Base-by-base conservation (phyloP, 169 alveolate species). In the Eimeria falciformis region DNA sequence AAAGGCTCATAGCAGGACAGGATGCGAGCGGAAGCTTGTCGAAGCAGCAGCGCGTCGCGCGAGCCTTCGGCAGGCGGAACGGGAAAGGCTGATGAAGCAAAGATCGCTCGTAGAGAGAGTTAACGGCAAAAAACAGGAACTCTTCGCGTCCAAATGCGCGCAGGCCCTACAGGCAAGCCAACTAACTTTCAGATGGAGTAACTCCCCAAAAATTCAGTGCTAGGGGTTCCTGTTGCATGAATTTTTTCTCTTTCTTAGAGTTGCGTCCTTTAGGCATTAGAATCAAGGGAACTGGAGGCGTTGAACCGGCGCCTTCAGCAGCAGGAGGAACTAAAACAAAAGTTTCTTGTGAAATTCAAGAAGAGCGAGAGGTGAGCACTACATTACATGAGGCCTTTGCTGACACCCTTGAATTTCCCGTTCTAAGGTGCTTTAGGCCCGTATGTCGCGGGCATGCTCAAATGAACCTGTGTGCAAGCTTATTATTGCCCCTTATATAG, bases 41-140 rank as follows among this genome's bases (percentile, higher is more conserved):
- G 84, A 40, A 4, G 84, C 84, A 4, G 84, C 55, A 21, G 84
- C 84, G n/a, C 84, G 84, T 37, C 55, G 62, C 4, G 84, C 50
- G 65, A 73, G n/a, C 11, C 55, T 37, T 25, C 18, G 84, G 62
- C 50, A 73, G 45, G 84, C n/a, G 11, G 33, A 33, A 43, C 84
- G 37, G 40, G 62, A 73, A 37, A 40, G 84, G 27, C 84, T 73
- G 40, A 21, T 58, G 4, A 23, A 45, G 23, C 84, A 73, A 33
- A 40, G 37, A 65, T 58, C 14, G 40, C 62, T 33, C 18, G 33
- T 73, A 21, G 27, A 73, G 33, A 23, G 45, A 5, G 62, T 45
- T 14, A 9, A 11, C 6, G 55, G 55, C 40, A 73, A 73, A 29
- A 33, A 18, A 17, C 62, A 40, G 62, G 55, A 37, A 25, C 84